Evolutionary conservation across 768 basidiomycete genomes (phyloP).

Genomic region (Mycena galericulata): DNA sequence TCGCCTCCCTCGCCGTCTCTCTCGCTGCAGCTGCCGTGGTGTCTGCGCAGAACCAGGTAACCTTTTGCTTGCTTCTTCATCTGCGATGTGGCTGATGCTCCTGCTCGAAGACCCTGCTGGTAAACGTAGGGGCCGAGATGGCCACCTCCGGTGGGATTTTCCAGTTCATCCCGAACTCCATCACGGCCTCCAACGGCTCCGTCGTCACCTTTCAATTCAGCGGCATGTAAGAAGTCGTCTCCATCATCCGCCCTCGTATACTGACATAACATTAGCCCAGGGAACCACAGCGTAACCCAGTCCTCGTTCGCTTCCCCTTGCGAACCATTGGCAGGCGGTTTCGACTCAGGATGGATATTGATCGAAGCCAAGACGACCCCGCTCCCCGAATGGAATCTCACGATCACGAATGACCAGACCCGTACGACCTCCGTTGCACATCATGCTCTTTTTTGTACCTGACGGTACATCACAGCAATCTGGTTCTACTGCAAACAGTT

Average conservation of each 20-base stretch:
- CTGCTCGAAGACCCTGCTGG: too few relatives aligned
- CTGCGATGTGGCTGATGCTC: too few relatives aligned
- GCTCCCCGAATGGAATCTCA: conserved; percentile 8
- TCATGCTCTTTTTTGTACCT: not conserved
- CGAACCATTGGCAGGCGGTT: conserved; percentile 41
- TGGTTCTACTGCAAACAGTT: conserved; percentile 19
- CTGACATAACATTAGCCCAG: not conserved
- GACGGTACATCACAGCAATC: not conserved
- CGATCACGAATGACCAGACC: conserved; percentile 2
- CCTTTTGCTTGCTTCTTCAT: too few relatives aligned
- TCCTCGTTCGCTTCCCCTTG: conserved; percentile 52
- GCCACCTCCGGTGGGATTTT: conserved; percentile 50
- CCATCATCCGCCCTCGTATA: not conserved
- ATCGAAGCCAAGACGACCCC: too few relatives aligned
- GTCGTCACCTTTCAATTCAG: conserved; percentile 63
- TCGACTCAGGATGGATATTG: conserved; percentile 55
- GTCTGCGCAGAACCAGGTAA: too few relatives aligned
- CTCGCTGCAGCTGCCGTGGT: too few relatives aligned
- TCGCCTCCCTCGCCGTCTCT: too few relatives aligned
- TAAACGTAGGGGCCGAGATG: conserved; percentile 53
- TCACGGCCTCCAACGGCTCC: conserved; percentile 58
- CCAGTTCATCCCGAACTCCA: conserved; percentile 57
- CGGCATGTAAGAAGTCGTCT: conserved; percentile 50
- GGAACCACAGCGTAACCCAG: conserved; percentile 56
- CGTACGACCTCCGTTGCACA: not conserved